Base-by-base conservation (phyloP, 768 basidiomycete species). In the Auricularia sp. region DNA sequence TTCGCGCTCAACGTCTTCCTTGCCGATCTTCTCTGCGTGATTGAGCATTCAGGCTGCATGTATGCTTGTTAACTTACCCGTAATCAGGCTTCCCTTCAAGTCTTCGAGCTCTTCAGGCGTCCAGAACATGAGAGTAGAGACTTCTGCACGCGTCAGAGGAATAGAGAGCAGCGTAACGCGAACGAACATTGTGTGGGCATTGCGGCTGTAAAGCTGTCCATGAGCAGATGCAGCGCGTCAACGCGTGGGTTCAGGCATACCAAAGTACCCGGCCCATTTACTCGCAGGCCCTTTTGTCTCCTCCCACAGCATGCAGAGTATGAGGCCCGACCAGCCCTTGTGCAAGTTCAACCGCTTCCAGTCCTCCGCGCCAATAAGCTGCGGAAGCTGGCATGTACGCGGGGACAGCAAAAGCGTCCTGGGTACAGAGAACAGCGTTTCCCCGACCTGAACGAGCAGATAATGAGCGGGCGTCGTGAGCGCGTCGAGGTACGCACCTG, bases 101-200 rank as follows among this genome's bases (percentile, higher is more conserved):
- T 92, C 87, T 33, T 77, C 74, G 10, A 95, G 75, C 63, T 97
- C 93, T 2, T 80, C 81, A 2, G 82, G 80, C 54, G 72, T 77
- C 97, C 97, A 98, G 72, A 98, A 95, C 91, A 99, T 98, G 0
- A 94, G 92, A 0, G 94, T 95, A 68, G 89, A 82, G 72, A 98
- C 98, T 13, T 69, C 66, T 13, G 70, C 78, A 0, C 95, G 95
- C 66, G 98, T 80, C 16, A 81, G 81, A 34, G 37, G 3, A 62
- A n/a, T 24, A 11, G 39, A 18, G 16, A 56, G 18, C 21, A 63
- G 58, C n/a, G 24, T n/a, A 7, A 7, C 29, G 34, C 39, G 51
- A 56, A 66, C 37, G 13, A 21, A 21, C 39, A 61, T 24, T 42
- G 13, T 54, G 37, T 33, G 16, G 62, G 47, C 54, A 42, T 14